Evolutionary conservation across 805 yeast genomes (phyloP).

Genomic region (Starmerella stigmatis): DNA sequence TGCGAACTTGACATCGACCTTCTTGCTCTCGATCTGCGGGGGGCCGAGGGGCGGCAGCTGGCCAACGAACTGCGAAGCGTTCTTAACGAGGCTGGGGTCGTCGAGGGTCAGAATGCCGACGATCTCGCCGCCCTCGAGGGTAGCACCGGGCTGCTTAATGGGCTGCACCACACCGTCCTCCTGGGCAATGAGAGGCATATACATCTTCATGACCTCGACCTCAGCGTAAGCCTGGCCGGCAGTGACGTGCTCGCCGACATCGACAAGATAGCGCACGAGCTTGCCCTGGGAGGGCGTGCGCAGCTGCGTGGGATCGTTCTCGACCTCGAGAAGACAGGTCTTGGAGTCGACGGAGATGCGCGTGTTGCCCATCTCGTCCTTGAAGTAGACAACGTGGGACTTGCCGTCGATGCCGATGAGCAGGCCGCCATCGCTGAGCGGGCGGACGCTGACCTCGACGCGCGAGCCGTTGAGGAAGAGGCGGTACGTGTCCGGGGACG

Average conservation of each 20-base stretch:
- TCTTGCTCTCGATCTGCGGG: slow-evolving; percentile 72
- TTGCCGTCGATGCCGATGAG: slow-evolving; percentile 80
- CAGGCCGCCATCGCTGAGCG: slow-evolving; percentile 91
- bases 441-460: slow-evolving; percentile 73
- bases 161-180: slow-evolving; percentile 89
- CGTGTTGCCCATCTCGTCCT: slow-evolving; percentile 92
- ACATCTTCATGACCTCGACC: slow-evolving; percentile 99
- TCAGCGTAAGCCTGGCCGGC: slow-evolving; percentile 96
- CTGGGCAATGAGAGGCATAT: slow-evolving; percentile 90
- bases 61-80: slow-evolving; percentile 90
- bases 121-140: slow-evolving; percentile 91
- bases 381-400: slow-evolving; percentile 94
- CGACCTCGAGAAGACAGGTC: slow-evolving; percentile 87
- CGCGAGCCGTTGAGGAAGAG: slow-evolving; percentile 89
- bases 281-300: slow-evolving; percentile 99
- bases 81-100: slow-evolving; percentile 95
- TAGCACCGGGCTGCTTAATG: slow-evolving; percentile 97
- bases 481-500: slow-evolving; percentile 75
- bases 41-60: slow-evolving; percentile 82
- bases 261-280: slow-evolving; percentile 83
- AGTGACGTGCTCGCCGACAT: slow-evolving; percentile 83
- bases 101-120: slow-evolving; percentile 89
- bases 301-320: slow-evolving; percentile 96
- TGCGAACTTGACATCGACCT: slow-evolving; percentile 66
- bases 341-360: slow-evolving; percentile 90